These are phyloP conservation scores for Plasmodium gonderi DNA, from an alignment of 169 alveolate genomes.

Conservation along the genomic window DNA sequence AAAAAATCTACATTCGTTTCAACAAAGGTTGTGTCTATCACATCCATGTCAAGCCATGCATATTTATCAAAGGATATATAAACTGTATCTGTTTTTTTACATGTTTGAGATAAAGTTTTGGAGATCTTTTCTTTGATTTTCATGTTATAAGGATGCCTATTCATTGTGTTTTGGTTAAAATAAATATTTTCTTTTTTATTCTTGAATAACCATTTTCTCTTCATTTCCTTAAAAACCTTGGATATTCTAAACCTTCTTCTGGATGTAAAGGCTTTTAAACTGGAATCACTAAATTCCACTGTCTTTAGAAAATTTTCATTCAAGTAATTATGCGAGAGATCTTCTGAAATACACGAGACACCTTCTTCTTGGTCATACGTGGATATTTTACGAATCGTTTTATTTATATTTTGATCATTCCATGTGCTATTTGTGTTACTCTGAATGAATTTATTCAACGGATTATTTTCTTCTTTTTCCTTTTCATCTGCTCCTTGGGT, in stretches of 20 bases:
- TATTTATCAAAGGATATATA: conserved; percentile 74
- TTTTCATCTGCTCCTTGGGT: background rate
- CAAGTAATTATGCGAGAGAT: conserved; percentile 1
- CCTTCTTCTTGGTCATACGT: conserved; percentile 31
- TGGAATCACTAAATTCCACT: conserved; percentile 63
- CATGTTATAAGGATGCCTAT: conserved; percentile 15
- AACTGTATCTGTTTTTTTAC: conserved; percentile 32
- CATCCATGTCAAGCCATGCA: conserved; percentile 91
- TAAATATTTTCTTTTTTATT: conserved; percentile 13
- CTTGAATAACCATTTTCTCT: conserved; percentile 24
- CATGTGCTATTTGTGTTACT: background rate
- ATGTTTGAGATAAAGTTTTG: background rate
- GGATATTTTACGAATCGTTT: background rate
- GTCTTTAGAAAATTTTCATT: conserved; percentile 69
- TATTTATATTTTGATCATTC: background rate
- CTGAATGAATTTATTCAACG: background rate
- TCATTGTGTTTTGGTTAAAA: conserved; percentile 27
- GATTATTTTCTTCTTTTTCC: background rate
- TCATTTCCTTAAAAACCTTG: conserved; percentile 28
- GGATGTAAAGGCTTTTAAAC: conserved; percentile 64
- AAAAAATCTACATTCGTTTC: conserved; percentile 89
- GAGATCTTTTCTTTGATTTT: conserved; percentile 7
- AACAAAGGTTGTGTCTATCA: conserved; percentile 90
- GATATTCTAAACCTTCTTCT: conserved; percentile 48
- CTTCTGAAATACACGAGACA: conserved; percentile 44